Conservation (phyloP, 371 early-diverging fungal species). For the Sporodiniella umbellata region DNA sequence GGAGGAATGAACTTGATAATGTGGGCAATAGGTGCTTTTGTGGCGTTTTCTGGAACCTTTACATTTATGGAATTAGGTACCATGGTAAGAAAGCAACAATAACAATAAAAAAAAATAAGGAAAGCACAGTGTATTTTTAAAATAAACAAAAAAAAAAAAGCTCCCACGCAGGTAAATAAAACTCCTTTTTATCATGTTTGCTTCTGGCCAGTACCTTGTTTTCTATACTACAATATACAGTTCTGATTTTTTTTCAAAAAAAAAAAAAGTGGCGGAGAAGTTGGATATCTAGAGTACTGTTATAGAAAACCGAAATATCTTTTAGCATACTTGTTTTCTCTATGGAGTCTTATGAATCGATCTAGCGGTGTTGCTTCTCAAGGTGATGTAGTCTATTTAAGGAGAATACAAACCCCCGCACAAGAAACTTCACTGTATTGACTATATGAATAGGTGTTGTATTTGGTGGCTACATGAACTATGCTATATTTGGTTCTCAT, state of each 20-base stretch:
- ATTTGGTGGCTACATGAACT: slow-evolving; percentile 42
- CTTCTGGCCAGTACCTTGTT: too few relatives aligned
- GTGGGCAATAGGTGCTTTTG: slow-evolving; percentile 33
- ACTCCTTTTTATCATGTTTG: too few relatives aligned
- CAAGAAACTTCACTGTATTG: too few relatives aligned
- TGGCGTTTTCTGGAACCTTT: slow-evolving; percentile 33
- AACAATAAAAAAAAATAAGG: too few relatives aligned
- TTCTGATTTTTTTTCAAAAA: background rate
- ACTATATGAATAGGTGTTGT: slow-evolving; percentile 23
- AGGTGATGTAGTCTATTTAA: slow-evolving; percentile 6
- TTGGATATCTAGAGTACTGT: slow-evolving; percentile 38
- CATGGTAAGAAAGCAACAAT: slow-evolving; percentile 23
- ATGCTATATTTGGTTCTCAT: slow-evolving; percentile 31
- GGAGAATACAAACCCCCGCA: background rate
- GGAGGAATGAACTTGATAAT: slow-evolving; percentile 41
- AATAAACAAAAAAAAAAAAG: slow-evolving; percentile 4
- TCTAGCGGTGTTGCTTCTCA: slow-evolving; percentile 41
- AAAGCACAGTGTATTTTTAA: background rate
- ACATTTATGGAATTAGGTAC: slow-evolving; percentile 46
- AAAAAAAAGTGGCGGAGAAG: slow-evolving; percentile 37
- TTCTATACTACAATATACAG: too few relatives aligned
- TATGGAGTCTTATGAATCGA: slow-evolving; percentile 38
- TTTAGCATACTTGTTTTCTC: slow-evolving; percentile 35
- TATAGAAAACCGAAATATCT: slow-evolving; percentile 39
- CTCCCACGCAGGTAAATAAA: slow-evolving; percentile 33